A percentile compares a stretch with the other conserved stretches of the same genome.
Evolutionary conservation across 225 moss, liverwort and hornwort species (phyloP).

Genomic region (Rhytidiadelphus loreus): DNA sequence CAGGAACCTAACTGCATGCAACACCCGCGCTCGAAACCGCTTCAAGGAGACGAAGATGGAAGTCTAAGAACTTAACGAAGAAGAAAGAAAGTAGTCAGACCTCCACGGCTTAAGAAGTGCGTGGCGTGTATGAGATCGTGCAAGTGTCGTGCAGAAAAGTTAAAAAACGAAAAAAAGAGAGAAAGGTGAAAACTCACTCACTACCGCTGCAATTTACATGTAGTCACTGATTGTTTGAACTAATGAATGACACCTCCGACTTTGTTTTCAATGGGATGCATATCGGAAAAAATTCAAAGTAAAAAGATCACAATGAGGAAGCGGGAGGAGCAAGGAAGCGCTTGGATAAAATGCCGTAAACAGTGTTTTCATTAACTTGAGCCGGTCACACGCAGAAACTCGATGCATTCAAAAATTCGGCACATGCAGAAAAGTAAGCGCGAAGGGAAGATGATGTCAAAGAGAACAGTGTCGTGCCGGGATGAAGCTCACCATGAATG

Average conservation of each 20-base stretch:
- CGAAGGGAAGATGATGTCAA: background rate
- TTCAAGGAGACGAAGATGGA: background rate
- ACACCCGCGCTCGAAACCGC: background rate
- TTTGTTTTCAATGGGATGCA: background rate
- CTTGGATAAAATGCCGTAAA: background rate
- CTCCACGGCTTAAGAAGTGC: background rate
- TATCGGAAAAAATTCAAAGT: background rate
- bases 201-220: background rate
- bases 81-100: background rate
- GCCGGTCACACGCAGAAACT: background rate
- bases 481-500: conserved; percentile 21
- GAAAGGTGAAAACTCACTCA: background rate
- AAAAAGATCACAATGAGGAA: background rate
- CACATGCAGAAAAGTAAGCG: background rate
- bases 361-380: background rate
- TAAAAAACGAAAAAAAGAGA: background rate
- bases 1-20: background rate
- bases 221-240: background rate
- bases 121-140: conserved; percentile 24
- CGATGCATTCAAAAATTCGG: background rate
- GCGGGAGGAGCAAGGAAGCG: background rate
- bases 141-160: conserved; percentile 7
- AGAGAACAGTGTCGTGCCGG: background rate
- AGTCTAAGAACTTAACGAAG: background rate
- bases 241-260: background rate